These are phyloP conservation scores for Murraya koenigii DNA, from an alignment of 345 rosid species.

Conservation along the genomic window DNA sequence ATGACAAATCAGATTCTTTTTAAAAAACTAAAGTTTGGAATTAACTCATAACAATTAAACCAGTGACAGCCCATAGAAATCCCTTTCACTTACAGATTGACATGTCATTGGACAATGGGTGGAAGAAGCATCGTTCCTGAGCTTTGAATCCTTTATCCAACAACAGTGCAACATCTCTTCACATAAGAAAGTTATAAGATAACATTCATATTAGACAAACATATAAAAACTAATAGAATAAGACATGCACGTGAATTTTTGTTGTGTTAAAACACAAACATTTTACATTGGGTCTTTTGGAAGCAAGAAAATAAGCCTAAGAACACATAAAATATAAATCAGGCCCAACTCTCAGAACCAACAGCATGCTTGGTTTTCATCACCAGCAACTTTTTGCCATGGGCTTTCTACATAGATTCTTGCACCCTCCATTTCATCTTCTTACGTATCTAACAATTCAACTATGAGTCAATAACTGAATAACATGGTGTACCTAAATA, in stretches of 20 bases:
- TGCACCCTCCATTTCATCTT: background rate
- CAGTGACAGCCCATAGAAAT: background rate
- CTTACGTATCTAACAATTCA: background rate
- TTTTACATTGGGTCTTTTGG: background rate
- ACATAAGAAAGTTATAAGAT: conserved; percentile 6
- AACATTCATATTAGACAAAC: background rate
- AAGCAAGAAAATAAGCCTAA: background rate
- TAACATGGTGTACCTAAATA: background rate
- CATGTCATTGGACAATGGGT: conserved; percentile 78
- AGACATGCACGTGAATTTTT: background rate
- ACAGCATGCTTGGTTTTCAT: background rate
- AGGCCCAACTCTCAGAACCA: background rate
- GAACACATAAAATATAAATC: background rate
- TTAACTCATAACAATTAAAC: background rate
- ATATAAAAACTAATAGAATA: background rate
- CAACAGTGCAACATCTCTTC: conserved; percentile 71
- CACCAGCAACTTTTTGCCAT: background rate
- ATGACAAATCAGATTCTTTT: conserved; percentile 6
- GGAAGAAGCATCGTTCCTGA: conserved; percentile 72
- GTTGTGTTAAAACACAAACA: background rate
- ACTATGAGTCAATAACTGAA: background rate
- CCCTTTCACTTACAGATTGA: conserved; percentile 59
- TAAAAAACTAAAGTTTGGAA: conserved; percentile 1
- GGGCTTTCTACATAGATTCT: background rate
- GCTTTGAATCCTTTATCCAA: conserved; percentile 71